Conservation (phyloP, 306 rosid genomes). For the Comarum palustre region DNA sequence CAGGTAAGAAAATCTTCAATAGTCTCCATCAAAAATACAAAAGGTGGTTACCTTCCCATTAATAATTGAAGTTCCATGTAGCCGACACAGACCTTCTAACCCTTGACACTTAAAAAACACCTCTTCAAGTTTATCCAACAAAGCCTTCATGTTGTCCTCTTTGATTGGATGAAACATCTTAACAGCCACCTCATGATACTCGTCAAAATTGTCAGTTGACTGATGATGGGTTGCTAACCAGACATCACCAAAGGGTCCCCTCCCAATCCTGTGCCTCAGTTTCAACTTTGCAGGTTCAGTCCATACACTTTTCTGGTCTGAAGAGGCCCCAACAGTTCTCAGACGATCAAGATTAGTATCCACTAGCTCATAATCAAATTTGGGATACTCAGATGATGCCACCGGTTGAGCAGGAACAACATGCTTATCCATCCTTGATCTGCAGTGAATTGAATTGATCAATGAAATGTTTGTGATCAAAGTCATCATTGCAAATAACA, state of each 20-base stretch:
- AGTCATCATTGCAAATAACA: background rate
- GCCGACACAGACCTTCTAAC: conserved; percentile 45
- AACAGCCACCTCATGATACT: conserved; percentile 82
- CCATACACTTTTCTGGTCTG: conserved; percentile 50
- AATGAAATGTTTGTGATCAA: background rate
- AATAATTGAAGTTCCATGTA: conserved; percentile 67
- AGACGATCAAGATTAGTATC: conserved; percentile 50
- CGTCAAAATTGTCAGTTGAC: conserved; percentile 69
- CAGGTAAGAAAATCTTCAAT: conserved; percentile 11
- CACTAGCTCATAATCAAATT: conserved; percentile 64
- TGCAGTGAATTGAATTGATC: conserved; percentile 15
- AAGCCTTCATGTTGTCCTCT: conserved; percentile 59
- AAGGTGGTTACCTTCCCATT: conserved; percentile 60
- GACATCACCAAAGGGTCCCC: conserved; percentile 88
- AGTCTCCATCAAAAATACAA: conserved; percentile 13
- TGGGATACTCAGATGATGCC: conserved; percentile 47
- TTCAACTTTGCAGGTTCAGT: conserved; percentile 75
- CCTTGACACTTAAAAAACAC: conserved; percentile 59
- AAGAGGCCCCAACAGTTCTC: conserved; percentile 44
- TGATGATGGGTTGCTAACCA: conserved; percentile 93
- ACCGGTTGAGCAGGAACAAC: conserved; percentile 36
- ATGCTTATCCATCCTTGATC: conserved; percentile 66
- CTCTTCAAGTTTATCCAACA: conserved; percentile 56
- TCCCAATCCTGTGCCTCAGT: conserved; percentile 82
- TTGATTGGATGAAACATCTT: conserved; percentile 66